phyloP scores from a whole-genome alignment of 1,284 basidiomycete species.

The Termitomyces sp. region DNA sequence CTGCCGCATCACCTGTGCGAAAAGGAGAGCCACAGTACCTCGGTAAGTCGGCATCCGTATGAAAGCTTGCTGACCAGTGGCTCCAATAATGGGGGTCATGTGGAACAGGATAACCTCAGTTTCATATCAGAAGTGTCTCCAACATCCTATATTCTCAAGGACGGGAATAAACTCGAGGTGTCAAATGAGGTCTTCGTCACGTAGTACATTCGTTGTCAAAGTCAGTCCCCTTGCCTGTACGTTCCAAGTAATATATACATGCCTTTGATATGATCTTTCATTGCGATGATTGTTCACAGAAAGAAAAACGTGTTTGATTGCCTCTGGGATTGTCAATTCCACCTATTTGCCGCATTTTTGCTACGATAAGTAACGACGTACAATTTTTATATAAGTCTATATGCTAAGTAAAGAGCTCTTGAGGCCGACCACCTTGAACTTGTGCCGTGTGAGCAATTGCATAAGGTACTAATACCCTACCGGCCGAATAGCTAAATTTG shows the following conservation, averaged over 20 bases:
- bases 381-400: neutral
- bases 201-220: slow-evolving; percentile 36
- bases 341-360: neutral
- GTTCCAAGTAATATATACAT: neutral
- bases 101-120: slow-evolving; percentile 28
- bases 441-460: neutral
- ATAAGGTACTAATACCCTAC: neutral
- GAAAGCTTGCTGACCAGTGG: slow-evolving; percentile 20
- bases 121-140: too few relatives aligned
- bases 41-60: slow-evolving; percentile 22
- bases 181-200: slow-evolving; percentile 41
- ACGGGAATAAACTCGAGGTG: slow-evolving; percentile 34
- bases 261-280: neutral
- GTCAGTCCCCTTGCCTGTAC: neutral
- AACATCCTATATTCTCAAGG: too few relatives aligned
- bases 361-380: neutral
- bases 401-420: neutral
- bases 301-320: neutral
- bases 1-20: slow-evolving; percentile 25
- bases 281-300: neutral
- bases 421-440: neutral
- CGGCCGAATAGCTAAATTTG: neutral
- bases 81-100: slow-evolving; percentile 31
- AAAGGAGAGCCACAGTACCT: slow-evolving; percentile 24
- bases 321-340: neutral